Percentiles rank a stretch among this genome's conserved stretches.
Conservation (phyloP, 2,329 filamentous ascomycete species). For the Phyllosticta ampelicida region DNA sequence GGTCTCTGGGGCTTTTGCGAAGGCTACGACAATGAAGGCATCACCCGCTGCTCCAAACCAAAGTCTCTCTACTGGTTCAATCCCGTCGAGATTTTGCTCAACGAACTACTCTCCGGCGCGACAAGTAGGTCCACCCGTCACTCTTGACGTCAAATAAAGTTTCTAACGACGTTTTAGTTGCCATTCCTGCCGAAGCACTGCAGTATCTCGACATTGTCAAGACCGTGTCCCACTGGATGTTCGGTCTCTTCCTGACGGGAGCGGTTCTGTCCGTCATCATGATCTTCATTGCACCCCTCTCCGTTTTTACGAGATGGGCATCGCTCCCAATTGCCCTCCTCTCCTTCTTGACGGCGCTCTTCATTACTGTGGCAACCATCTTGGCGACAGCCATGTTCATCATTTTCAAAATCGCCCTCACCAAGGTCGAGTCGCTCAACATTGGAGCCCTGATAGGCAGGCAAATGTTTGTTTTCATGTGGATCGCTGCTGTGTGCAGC, state of each 20-base stretch:
- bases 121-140: slow-evolving; percentile 43
- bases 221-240: slow-evolving; percentile 75
- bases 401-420: slow-evolving; percentile 69
- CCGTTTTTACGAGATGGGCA: slow-evolving; percentile 40
- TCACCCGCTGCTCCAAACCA: slow-evolving; percentile 65
- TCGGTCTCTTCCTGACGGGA: slow-evolving; percentile 69
- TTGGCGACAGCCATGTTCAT: slow-evolving; percentile 77
- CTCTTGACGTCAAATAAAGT: neutral
- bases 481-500: slow-evolving; percentile 60
- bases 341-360: slow-evolving; percentile 54
- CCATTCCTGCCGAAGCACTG: slow-evolving; percentile 63
- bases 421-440: slow-evolving; percentile 60
- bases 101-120: slow-evolving; percentile 70
- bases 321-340: slow-evolving; percentile 58
- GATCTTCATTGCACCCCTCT: slow-evolving; percentile 52
- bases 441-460: slow-evolving; percentile 59
- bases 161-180: slow-evolving; percentile 40
- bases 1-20: slow-evolving; percentile 90
- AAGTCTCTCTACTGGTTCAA: slow-evolving; percentile 79
- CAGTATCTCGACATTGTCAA: slow-evolving; percentile 63
- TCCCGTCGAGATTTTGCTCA: slow-evolving; percentile 68
- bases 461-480: slow-evolving; percentile 81
- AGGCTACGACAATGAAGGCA: slow-evolving; percentile 63
- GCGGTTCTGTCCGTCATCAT: slow-evolving; percentile 60
- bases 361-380: slow-evolving; percentile 57